phyloP scores from a whole-genome alignment of 352 stramenopile genomes.

The Saprolegnia parasitica region DNA sequence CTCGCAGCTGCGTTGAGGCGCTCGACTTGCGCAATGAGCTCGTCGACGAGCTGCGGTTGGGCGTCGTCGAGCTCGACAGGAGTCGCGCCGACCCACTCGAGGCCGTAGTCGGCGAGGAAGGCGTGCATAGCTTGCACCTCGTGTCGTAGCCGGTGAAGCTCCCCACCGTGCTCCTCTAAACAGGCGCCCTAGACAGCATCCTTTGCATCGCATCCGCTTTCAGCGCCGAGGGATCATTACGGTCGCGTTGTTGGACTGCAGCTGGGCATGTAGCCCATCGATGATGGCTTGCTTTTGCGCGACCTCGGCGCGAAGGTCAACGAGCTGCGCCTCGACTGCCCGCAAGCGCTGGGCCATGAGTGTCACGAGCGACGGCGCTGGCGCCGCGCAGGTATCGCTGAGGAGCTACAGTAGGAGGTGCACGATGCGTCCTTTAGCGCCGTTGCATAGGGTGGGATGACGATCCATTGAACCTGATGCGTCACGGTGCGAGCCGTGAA shows the following conservation, averaged over 20 bases:
- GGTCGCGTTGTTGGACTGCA: no score
- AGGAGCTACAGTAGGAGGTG: not conserved
- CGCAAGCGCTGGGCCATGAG: slow-evolving; percentile 18
- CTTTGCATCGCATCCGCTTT: no score
- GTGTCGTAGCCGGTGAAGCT: slow-evolving; percentile 19
- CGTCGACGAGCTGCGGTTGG: slow-evolving; percentile 1
- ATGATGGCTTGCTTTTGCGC: not conserved
- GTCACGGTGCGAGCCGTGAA: no score
- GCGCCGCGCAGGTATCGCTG: not conserved
- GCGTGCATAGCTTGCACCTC: slow-evolving; percentile 38
- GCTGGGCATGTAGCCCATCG: not conserved
- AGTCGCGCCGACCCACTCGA: slow-evolving; percentile 36
- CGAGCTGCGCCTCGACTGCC: slow-evolving; percentile 17
- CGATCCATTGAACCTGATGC: no score
- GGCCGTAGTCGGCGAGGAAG: slow-evolving; percentile 42
- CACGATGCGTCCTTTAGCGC: not conserved
- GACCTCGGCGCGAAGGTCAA: not conserved
- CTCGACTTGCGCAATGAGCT: slow-evolving; percentile 3
- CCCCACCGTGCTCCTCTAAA: slow-evolving; percentile 11
- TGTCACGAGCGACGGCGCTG: slow-evolving; percentile 16
- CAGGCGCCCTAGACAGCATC: no score
- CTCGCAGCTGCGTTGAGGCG: not conserved
- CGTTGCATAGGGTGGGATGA: no score
- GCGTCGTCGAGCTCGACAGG: not conserved
- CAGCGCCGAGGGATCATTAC: no score